These are phyloP conservation scores for Agapanthus africanus DNA, from an alignment of 106 monocot genomes.

Conservation along the genomic window DNA sequence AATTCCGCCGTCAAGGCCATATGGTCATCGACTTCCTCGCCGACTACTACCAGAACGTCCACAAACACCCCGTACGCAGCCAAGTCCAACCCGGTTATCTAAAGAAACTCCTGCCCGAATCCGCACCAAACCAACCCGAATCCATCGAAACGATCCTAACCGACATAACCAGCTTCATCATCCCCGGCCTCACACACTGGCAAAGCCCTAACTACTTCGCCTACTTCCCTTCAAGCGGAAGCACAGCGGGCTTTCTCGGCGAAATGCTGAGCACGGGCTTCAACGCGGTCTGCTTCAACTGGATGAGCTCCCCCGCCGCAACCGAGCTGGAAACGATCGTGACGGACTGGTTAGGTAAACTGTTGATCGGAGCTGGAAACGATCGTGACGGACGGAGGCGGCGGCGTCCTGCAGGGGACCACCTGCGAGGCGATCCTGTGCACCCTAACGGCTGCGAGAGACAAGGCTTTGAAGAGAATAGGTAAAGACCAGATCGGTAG, in stretches of 20 bases:
- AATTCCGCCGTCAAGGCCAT: constrained; percentile 15
- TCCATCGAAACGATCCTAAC: constrained; percentile 4
- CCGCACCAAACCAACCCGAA: constrained; percentile 12
- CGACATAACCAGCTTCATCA: constrained; percentile 5
- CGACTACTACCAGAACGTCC: constrained; percentile 16
- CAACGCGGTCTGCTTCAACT: constrained; percentile 18
- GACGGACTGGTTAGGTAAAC: constrained; percentile 16
- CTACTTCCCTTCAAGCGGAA: constrained; percentile 20
- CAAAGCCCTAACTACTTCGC: constrained; percentile 21
- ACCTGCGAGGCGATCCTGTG: constrained; percentile 23
- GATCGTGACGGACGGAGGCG: constrained; percentile 21
- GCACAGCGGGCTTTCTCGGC: constrained; percentile 16
- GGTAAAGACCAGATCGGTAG: constrained; percentile 4
- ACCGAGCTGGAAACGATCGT: constrained; percentile 18
- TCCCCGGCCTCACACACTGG: constrained; percentile 22
- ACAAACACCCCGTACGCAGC: constrained; percentile 16
- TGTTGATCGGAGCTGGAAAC: background rate
- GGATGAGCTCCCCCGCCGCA: constrained; percentile 15
- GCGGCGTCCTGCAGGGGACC: constrained; percentile 29
- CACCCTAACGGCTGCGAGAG: background rate
- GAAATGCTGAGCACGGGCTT: constrained; percentile 21
- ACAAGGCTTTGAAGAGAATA: background rate
- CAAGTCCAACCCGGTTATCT: constrained; percentile 22
- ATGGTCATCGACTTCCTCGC: constrained; percentile 19
- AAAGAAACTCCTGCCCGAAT: constrained; percentile 7